Evolutionary conservation across 805 yeast genomes (phyloP).

Genomic region (Sugiyamaella floridensis): DNA sequence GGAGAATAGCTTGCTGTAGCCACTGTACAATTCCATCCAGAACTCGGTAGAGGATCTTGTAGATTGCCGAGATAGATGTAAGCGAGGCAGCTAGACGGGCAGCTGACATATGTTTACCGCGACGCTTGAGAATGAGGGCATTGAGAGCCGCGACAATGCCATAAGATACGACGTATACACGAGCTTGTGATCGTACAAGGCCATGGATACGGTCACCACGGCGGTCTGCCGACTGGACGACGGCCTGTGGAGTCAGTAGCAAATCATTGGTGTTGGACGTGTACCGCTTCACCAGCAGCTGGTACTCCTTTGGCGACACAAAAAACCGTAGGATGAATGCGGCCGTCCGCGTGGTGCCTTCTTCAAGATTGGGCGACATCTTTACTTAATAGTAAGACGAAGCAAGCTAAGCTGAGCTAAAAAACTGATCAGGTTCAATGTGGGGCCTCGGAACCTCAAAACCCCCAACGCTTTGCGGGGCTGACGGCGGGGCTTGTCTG

Average conservation of each 20-base stretch:
- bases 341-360: not conserved
- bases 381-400: too few relatives aligned
- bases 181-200: slow-evolving; percentile 19
- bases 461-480: not conserved
- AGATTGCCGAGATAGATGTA: slow-evolving; percentile 15
- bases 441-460: not conserved
- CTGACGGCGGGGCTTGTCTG: not conserved
- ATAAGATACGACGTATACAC: slow-evolving; percentile 18
- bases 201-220: slow-evolving; percentile 15
- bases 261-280: slow-evolving; percentile 1
- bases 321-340: slow-evolving; percentile 14
- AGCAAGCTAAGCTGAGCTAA: too few relatives aligned
- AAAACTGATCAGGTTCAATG: not conserved
- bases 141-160: slow-evolving; percentile 12
- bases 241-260: slow-evolving; percentile 8
- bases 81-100: slow-evolving; percentile 12
- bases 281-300: slow-evolving; percentile 8
- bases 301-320: slow-evolving; percentile 22
- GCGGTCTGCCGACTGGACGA: slow-evolving; percentile 7
- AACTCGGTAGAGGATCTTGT: slow-evolving; percentile 9
- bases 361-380: not conserved
- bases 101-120: slow-evolving; percentile 6
- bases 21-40: not conserved
- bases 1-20: slow-evolving; percentile 2
- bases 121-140: slow-evolving; percentile 8